Percentiles rank a stretch among this genome's conserved stretches.
phyloP scores from a whole-genome alignment of 768 basidiomycete genomes.

The Mycena polygramma region DNA sequence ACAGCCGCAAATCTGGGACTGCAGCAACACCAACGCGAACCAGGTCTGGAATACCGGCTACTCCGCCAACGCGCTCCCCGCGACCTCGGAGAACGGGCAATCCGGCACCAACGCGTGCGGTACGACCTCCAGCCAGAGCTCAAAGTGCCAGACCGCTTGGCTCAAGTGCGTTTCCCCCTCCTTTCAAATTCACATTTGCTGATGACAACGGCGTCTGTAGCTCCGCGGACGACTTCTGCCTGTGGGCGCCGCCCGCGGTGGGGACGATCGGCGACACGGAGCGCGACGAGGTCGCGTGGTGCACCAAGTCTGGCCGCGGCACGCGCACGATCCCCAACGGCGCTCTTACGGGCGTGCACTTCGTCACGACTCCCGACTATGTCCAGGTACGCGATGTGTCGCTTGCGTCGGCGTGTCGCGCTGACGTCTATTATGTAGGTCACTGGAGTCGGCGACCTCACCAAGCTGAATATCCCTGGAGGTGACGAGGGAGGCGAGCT shows the following conservation, averaged over 20 bases:
- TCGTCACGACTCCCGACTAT: slow-evolving; percentile 75
- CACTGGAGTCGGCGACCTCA: slow-evolving; percentile 77
- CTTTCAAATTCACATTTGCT: slow-evolving; percentile 9
- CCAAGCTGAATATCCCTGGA: slow-evolving; percentile 68
- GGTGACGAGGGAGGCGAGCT: slow-evolving; percentile 81
- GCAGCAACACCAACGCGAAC: slow-evolving; percentile 56
- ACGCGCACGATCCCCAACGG: slow-evolving; percentile 80
- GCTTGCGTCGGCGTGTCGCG: slow-evolving; percentile 42
- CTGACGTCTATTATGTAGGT: slow-evolving; percentile 36
- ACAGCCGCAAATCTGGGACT: slow-evolving; percentile 64
- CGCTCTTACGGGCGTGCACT: slow-evolving; percentile 76
- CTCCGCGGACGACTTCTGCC: slow-evolving; percentile 74
- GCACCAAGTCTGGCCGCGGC: slow-evolving; percentile 79
- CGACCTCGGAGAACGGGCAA: slow-evolving; percentile 70
- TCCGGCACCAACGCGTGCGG: slow-evolving; percentile 79
- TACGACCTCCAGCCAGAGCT: slow-evolving; percentile 64
- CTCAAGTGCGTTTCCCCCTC: slow-evolving; percentile 63
- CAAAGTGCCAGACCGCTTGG: slow-evolving; percentile 79
- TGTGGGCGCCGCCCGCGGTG: slow-evolving; percentile 68
- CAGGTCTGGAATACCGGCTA: slow-evolving; percentile 70
- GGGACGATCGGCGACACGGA: slow-evolving; percentile 78
- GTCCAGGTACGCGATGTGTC: slow-evolving; percentile 61
- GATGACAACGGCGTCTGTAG: slow-evolving; percentile 52
- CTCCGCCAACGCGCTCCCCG: slow-evolving; percentile 55
- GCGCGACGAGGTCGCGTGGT: slow-evolving; percentile 78